phyloP scores from a whole-genome alignment of 176 grass and related monocot genomes.

The Otatea glauca region DNA sequence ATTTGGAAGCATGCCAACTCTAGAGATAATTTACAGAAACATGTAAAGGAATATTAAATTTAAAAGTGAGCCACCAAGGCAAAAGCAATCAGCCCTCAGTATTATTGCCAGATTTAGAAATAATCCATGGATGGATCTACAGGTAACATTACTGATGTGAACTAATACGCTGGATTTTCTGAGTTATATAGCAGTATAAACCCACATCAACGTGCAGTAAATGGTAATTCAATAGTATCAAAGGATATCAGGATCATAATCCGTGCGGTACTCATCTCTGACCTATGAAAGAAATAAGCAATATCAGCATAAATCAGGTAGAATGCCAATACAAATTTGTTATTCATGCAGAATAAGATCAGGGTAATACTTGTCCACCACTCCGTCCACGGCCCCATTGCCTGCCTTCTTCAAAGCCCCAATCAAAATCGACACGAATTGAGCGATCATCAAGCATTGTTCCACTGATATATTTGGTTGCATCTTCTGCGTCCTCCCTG shows the following conservation, averaged over 20 bases:
- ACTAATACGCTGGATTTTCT: constrained; percentile 3
- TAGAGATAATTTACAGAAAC: constrained; percentile 9
- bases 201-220: neutral
- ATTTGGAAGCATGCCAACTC: constrained; percentile 10
- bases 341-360: constrained; percentile 35
- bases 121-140: neutral
- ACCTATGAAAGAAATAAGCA: constrained; percentile 51
- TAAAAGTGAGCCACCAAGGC: constrained; percentile 5
- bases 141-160: neutral
- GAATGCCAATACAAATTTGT: neutral
- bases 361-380: constrained; percentile 77
- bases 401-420: constrained; percentile 70
- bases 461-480: constrained; percentile 96
- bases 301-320: constrained; percentile 39
- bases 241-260: constrained; percentile 97
- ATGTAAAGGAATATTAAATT: constrained; percentile 27
- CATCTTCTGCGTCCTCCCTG: constrained; percentile 95
- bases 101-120: neutral
- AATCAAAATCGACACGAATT: constrained; percentile 84
- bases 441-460: constrained; percentile 96
- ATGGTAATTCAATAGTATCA: constrained; percentile 28
- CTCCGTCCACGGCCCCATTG: constrained; percentile 96
- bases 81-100: constrained; percentile 11
- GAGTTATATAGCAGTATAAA: constrained; percentile 17
- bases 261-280: constrained; percentile 95